phyloP scores from a whole-genome alignment of 2,329 filamentous ascomycete genomes.

The Juglanconis oblonga region DNA sequence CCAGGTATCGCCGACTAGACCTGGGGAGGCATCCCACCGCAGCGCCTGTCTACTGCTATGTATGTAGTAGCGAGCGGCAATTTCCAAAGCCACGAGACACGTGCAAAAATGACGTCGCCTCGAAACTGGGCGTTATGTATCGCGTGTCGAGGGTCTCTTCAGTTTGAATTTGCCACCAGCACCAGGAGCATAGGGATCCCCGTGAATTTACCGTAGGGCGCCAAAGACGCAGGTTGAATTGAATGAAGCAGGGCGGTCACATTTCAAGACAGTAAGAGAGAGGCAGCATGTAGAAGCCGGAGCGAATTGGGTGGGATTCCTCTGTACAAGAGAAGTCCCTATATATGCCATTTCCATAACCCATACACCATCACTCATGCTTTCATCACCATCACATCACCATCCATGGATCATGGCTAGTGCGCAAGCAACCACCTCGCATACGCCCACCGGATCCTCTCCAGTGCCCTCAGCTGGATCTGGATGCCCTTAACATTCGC shows the following conservation, averaged over 20 bases:
- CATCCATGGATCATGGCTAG: background rate
- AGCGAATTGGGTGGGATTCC: too few relatives aligned
- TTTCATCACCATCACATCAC: background rate
- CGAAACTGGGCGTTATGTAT: background rate
- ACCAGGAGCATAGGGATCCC: background rate
- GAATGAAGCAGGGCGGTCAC: background rate
- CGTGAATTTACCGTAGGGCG: background rate
- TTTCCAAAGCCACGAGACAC: background rate
- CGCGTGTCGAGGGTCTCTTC: background rate
- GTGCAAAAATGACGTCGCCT: background rate
- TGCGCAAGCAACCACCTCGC: constrained; percentile 61
- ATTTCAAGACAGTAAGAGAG: too few relatives aligned
- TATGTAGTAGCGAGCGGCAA: background rate
- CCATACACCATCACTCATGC: constrained; percentile 1
- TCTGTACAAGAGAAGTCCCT: background rate
- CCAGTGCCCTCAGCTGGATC: constrained; percentile 73
- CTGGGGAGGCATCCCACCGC: too few relatives aligned
- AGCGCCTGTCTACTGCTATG: background rate
- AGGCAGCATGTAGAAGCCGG: too few relatives aligned
- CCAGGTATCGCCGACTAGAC: too few relatives aligned
- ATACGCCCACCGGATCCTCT: constrained; percentile 89
- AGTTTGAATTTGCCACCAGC: background rate
- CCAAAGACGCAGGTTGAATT: background rate
- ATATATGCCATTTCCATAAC: background rate
- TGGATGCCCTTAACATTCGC: constrained; percentile 78